Evolutionary conservation across 2,329 filamentous ascomycete genomes (phyloP).

Genomic region (Lachnellula arida): DNA sequence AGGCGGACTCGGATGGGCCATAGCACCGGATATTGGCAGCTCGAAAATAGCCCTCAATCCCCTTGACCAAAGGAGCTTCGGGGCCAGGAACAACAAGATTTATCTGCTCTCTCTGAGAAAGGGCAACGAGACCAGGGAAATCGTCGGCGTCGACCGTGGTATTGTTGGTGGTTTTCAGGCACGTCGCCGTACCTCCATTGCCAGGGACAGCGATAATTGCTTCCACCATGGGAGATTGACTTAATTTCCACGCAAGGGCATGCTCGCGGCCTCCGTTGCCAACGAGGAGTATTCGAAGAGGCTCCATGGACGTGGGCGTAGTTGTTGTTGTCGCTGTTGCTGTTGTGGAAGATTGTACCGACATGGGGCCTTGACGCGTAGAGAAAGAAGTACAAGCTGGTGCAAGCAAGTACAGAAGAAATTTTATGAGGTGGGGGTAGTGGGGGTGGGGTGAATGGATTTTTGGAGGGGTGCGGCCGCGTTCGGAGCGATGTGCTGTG

Average conservation of each 20-base stretch:
- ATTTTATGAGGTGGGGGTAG: slow-evolving; percentile 2
- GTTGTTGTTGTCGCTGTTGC: not conserved
- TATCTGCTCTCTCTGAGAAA: slow-evolving; percentile 68
- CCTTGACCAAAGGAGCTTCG: slow-evolving; percentile 88
- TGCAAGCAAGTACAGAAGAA: slow-evolving; percentile 2
- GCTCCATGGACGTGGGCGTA: slow-evolving; percentile 14
- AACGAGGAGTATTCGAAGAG: slow-evolving; percentile 68
- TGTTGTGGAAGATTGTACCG: not conserved
- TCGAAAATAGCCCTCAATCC: slow-evolving; percentile 79
- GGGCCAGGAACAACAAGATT: slow-evolving; percentile 87
- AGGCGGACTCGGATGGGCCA: slow-evolving; percentile 78
- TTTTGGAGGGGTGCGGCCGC: not conserved
- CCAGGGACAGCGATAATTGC: slow-evolving; percentile 69
- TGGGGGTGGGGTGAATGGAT: not conserved
- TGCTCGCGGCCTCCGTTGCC: slow-evolving; percentile 95
- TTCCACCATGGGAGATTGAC: slow-evolving; percentile 73
- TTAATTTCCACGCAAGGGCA: slow-evolving; percentile 89
- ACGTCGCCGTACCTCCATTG: slow-evolving; percentile 78
- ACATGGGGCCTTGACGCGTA: not conserved
- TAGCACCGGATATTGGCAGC: slow-evolving; percentile 44
- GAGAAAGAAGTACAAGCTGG: not conserved
- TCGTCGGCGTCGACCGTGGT: slow-evolving; percentile 62
- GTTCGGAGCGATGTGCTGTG: too few relatives aligned
- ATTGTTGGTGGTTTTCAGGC: slow-evolving; percentile 70
- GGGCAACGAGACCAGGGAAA: slow-evolving; percentile 68